phyloP scores from a whole-genome alignment of 2,329 filamentous ascomycete genomes.

The Talaromyces sp. region DNA sequence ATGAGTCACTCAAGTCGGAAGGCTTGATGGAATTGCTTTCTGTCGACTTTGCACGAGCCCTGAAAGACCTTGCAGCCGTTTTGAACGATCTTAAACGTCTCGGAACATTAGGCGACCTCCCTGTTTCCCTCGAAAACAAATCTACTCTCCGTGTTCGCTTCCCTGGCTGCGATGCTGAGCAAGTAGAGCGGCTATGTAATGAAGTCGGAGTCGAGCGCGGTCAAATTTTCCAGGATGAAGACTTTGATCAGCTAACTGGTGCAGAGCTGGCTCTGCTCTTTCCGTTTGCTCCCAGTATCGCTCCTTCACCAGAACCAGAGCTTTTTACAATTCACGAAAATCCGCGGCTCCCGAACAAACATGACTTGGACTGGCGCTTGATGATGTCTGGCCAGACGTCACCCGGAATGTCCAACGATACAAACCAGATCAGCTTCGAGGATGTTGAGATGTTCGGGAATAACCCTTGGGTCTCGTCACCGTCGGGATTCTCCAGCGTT shows the following conservation, averaged over 20 bases:
- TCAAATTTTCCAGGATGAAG: constrained; percentile 71
- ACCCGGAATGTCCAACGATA: constrained; percentile 24
- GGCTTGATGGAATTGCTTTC: constrained; percentile 82
- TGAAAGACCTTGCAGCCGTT: constrained; percentile 77
- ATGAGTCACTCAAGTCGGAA: constrained; percentile 70
- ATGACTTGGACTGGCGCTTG: constrained; percentile 52
- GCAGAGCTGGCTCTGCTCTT: constrained; percentile 75
- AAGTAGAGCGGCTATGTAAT: constrained; percentile 77
- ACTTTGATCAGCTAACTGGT: constrained; percentile 66
- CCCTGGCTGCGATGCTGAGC: constrained; percentile 80
- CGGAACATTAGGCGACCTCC: constrained; percentile 74
- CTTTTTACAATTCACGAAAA: constrained; percentile 43
- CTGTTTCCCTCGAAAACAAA: constrained; percentile 67
- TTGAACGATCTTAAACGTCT: constrained; percentile 78
- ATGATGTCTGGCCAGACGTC: constrained; percentile 51
- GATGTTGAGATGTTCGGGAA: constrained; percentile 42
- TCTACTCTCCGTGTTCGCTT: constrained; percentile 77
- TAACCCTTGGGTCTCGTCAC: constrained; percentile 54
- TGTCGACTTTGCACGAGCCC: constrained; percentile 78
- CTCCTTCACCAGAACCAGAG: constrained; percentile 41
- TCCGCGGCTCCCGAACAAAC: constrained; percentile 20
- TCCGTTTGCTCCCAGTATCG: constrained; percentile 71
- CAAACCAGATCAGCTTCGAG: constrained; percentile 37
- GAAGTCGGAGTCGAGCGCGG: constrained; percentile 84
- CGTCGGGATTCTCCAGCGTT: constrained; percentile 57